Conservation (phyloP, 768 basidiomycete species). For the Amyloporia xantha region DNA sequence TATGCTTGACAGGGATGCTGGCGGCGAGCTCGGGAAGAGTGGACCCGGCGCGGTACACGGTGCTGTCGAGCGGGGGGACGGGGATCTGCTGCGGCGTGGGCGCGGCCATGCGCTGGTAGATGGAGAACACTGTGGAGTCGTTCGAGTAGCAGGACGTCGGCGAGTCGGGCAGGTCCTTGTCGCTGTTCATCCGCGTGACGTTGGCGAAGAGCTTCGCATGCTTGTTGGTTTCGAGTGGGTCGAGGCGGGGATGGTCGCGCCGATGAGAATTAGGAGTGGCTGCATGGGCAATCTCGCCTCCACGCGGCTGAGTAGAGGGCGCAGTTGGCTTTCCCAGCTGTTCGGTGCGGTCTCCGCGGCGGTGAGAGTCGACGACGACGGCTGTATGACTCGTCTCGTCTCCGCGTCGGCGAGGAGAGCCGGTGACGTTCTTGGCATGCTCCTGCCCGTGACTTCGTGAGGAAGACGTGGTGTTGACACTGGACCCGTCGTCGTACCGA, state of each 20-base stretch:
- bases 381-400: too few relatives aligned
- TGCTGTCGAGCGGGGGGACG: neutral
- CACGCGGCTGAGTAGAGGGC: neutral
- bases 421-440: neutral
- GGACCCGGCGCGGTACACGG: neutral
- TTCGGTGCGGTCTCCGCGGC: neutral
- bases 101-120: neutral
- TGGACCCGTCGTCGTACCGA: too few relatives aligned
- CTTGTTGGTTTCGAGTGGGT: neutral
- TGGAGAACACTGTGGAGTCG: neutral
- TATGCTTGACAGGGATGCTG: neutral
- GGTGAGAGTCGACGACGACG: too few relatives aligned
- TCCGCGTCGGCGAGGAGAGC: neutral
- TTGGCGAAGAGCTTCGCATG: neutral
- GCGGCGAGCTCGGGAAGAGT: neutral
- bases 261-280: neutral
- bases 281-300: neutral
- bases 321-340: neutral
- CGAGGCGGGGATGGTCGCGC: neutral
- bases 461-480: neutral
- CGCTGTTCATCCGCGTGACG: neutral
- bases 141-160: neutral
- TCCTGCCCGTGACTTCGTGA: neutral
- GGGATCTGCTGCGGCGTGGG: too few relatives aligned
- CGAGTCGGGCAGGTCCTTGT: neutral